phyloP scores from a whole-genome alignment of 2,329 filamentous ascomycete species.

The Lasiodiplodia citricola region DNA sequence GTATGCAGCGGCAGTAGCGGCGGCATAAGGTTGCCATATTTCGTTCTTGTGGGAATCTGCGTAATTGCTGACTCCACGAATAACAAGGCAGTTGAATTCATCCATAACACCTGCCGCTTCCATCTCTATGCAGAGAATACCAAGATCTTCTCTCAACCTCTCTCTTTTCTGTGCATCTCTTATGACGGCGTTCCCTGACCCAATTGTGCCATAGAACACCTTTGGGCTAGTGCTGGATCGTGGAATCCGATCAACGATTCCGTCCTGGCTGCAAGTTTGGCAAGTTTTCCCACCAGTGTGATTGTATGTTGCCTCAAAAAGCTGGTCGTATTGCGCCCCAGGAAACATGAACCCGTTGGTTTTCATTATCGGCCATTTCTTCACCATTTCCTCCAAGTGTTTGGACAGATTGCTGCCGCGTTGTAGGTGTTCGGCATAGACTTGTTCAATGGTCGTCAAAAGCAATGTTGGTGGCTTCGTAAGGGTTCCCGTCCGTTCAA shows the following conservation, averaged over 20 bases:
- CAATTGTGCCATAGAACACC: conserved; percentile 35
- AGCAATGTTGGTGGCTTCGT: not conserved
- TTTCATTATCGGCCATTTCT: not conserved
- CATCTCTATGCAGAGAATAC: conserved; percentile 9
- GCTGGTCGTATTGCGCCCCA: not conserved
- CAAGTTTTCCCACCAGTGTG: not conserved
- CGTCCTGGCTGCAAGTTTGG: not conserved
- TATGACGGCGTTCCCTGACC: conserved; percentile 33
- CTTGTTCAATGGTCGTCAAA: not conserved
- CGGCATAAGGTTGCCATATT: conserved; percentile 38
- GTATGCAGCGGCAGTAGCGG: conserved; percentile 34
- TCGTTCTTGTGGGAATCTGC: conserved; percentile 37
- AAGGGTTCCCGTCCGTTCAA: not conserved
- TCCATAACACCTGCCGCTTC: conserved; percentile 25
- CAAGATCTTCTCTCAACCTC: not conserved
- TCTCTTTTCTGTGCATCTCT: conserved; percentile 28
- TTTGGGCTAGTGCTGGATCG: not conserved
- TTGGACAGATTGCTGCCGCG: not conserved
- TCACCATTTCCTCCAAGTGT: not conserved
- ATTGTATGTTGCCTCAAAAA: not conserved
- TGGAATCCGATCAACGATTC: not conserved
- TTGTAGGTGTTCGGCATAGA: not conserved
- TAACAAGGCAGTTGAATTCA: conserved; percentile 21
- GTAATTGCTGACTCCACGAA: conserved; percentile 23
- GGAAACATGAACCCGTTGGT: not conserved